Percentiles rank a stretch among this genome's conserved stretches.
phyloP scores from a whole-genome alignment of 1,284 basidiomycete genomes.

The Takashimella koratensis region DNA sequence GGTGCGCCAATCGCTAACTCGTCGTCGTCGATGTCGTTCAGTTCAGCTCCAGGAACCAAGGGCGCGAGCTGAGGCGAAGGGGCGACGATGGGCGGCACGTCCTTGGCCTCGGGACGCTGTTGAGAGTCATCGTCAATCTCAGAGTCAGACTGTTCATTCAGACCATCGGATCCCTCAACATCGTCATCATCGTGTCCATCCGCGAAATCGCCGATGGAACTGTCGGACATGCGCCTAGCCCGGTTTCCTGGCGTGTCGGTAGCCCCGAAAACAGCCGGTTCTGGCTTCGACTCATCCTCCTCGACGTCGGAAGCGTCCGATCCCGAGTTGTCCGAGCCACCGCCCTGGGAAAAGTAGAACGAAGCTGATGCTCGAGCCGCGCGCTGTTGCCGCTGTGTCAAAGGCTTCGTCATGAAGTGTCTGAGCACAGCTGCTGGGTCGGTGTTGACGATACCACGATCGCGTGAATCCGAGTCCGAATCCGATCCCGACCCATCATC shows the following conservation, averaged over 20 bases:
- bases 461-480: conserved; percentile 8
- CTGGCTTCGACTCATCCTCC: neutral
- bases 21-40: neutral
- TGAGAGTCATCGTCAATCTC: neutral
- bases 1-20: neutral
- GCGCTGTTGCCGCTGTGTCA: conserved; percentile 23
- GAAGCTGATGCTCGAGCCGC: conserved; percentile 30
- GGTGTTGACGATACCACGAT: neutral
- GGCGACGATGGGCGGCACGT: neutral
- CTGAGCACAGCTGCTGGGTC: conserved; percentile 22
- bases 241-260: neutral
- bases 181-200: conserved; percentile 10
- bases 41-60: neutral
- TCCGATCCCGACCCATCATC: conserved; percentile 7
- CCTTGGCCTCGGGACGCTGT: neutral
- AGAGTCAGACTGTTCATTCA: neutral
- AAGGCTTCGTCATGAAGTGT: conserved; percentile 28
- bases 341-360: conserved; percentile 24
- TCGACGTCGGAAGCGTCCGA: conserved; percentile 10
- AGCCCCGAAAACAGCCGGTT: neutral
- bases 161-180: neutral
- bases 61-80: neutral
- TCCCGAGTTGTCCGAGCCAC: conserved; percentile 1
- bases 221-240: conserved; percentile 21
- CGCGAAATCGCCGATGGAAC: conserved; percentile 36